Evolutionary conservation across 148 eudicot species (phyloP).

Genomic region (Chenopodium album): DNA sequence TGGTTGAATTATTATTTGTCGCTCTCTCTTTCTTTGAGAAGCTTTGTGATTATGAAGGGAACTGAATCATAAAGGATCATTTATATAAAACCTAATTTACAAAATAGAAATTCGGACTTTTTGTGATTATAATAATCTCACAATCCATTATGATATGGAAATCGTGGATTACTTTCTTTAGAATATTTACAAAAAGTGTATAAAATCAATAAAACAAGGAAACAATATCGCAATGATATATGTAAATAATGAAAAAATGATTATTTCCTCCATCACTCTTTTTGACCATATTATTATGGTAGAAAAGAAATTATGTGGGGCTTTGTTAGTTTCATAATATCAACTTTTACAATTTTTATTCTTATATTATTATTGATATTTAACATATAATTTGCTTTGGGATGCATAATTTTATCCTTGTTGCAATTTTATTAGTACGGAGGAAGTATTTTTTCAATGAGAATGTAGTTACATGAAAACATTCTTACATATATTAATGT

Average conservation of each 20-base stretch:
- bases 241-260: not conserved
- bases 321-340: too few species aligned
- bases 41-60: not conserved
- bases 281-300: too few species aligned
- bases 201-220: not conserved
- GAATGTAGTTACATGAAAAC: not conserved
- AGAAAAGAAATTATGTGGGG: too few species aligned
- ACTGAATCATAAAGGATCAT: not conserved
- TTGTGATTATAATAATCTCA: too few species aligned
- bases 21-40: not conserved
- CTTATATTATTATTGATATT: too few species aligned
- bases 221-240: not conserved
- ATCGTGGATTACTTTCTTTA: not conserved
- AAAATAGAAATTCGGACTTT: not conserved
- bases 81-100: too few species aligned
- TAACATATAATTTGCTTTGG: too few species aligned
- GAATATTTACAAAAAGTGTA: not conserved
- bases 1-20: not conserved
- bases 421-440: too few species aligned
- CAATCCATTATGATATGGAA: not conserved
- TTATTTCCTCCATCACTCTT: too few species aligned
- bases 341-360: too few species aligned
- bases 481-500: not conserved
- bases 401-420: too few species aligned
- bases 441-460: not conserved